Evolutionary conservation across 202 grass and related monocot species (phyloP).

Genomic region (Musa balbisiana): DNA sequence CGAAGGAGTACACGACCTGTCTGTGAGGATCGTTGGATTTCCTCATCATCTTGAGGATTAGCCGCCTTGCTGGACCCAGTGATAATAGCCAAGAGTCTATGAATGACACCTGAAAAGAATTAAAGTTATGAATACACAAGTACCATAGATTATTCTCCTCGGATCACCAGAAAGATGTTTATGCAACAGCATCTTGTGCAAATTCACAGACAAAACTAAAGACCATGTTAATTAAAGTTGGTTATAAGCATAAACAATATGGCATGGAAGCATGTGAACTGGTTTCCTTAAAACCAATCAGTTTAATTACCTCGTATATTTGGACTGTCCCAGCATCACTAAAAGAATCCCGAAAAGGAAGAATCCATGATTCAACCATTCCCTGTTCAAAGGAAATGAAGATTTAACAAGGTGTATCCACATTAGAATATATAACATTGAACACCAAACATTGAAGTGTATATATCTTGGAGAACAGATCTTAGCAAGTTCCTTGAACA

Average conservation of each 20-base stretch:
- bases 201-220: background rate
- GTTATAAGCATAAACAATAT: background rate
- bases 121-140: background rate
- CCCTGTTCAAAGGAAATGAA: constrained; percentile 32
- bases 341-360: constrained; percentile 51
- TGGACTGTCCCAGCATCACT: constrained; percentile 35
- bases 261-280: background rate
- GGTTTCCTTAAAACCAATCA: background rate
- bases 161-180: background rate
- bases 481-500: background rate
- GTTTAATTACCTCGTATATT: constrained; percentile 46
- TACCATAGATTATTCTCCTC: background rate
- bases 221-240: background rate
- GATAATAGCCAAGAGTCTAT: constrained; percentile 80
- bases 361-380: constrained; percentile 68
- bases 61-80: constrained; percentile 31
- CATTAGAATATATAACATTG: background rate
- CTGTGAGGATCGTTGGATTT: constrained; percentile 54
- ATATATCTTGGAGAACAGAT: too few species aligned
- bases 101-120: constrained; percentile 65
- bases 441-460: background rate
- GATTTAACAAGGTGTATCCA: background rate
- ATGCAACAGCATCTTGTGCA: background rate
- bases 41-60: constrained; percentile 57
- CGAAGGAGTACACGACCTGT: constrained; percentile 59